These are phyloP conservation scores for Agaricus bisporus DNA, from an alignment of 768 basidiomycete genomes.

Conservation along the genomic window DNA sequence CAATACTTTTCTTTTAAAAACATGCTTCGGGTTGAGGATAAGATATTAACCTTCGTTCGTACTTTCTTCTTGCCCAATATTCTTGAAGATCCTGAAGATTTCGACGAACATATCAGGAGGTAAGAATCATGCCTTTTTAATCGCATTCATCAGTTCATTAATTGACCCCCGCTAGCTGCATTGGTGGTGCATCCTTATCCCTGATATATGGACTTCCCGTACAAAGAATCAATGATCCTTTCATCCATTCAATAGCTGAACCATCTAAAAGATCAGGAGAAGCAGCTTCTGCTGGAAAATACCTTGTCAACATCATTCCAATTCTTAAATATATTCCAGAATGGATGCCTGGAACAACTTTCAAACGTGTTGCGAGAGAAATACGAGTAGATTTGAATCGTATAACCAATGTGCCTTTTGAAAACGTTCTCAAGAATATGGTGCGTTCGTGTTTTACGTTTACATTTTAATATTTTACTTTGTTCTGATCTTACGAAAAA, in stretches of 20 bases:
- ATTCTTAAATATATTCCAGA: not conserved
- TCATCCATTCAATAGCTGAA: not conserved
- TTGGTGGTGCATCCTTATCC: not conserved
- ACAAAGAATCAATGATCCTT: not conserved
- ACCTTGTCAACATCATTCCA: slow-evolving; percentile 1
- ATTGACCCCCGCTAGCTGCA: not conserved
- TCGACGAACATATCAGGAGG: slow-evolving; percentile 4
- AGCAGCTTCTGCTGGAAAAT: not conserved
- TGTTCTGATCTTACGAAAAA: not conserved
- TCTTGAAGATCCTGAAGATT: not conserved
- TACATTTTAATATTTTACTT: too few relatives aligned
- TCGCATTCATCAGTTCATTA: not conserved
- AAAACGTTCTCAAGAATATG: not conserved
- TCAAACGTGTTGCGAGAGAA: not conserved
- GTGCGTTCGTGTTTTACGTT: too few relatives aligned
- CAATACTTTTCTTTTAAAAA: slow-evolving; percentile 16
- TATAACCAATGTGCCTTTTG: not conserved
- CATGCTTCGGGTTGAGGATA: not conserved
- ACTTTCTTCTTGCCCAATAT: slow-evolving; percentile 2
- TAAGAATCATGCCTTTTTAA: not conserved
- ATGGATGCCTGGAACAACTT: slow-evolving; percentile 6
- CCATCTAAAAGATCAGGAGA: not conserved
- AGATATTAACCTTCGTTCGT: slow-evolving; percentile 4
- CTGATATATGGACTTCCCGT: not conserved
- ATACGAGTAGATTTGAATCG: not conserved